Conservation (phyloP, 164 flowering plant genomes). For the Vitis vinifera region ASM3070453v1 NC_081810.1:6434001-6434500, state of each 20-base stretch:
- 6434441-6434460: slow-evolving; percentile 41
- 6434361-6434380: slow-evolving; percentile 32
- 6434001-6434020: too few relatives aligned
- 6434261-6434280: slow-evolving; percentile 30
- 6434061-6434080: too few relatives aligned
- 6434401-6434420: not conserved
- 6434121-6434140: too few relatives aligned
- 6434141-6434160: not conserved
- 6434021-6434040: too few relatives aligned
- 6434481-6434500: slow-evolving; percentile 27
- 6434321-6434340: not conserved
- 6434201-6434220: slow-evolving; percentile 40
- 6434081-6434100: too few relatives aligned
- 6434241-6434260: slow-evolving; percentile 22
- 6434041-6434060: too few relatives aligned
- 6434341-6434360: slow-evolving; percentile 28
- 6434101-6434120: too few relatives aligned
- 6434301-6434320: slow-evolving; percentile 11
- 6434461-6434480: slow-evolving; percentile 28
- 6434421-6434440: slow-evolving; percentile 5
- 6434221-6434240: slow-evolving; percentile 21
- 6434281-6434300: slow-evolving; percentile 28
- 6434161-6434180: slow-evolving; percentile 20
- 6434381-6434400: slow-evolving; percentile 20
- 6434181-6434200: slow-evolving; percentile 30